Conservation (phyloP, 306 rosid species). For the Hippophae rhamnoides region DNA sequence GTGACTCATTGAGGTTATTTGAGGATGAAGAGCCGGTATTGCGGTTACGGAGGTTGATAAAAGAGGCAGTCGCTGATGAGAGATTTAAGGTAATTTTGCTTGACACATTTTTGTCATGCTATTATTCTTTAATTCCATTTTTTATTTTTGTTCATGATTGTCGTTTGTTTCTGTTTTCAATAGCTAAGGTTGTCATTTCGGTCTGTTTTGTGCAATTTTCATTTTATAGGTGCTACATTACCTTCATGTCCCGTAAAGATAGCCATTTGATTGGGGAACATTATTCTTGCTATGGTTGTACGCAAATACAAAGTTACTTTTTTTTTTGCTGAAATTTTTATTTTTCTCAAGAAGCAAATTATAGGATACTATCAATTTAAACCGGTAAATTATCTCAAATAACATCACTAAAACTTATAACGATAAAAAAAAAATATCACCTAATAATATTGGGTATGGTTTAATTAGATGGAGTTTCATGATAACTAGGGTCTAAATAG, state of each 20-base stretch:
- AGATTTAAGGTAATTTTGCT: slow-evolving; percentile 52
- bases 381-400: too few relatives aligned
- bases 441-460: too few relatives aligned
- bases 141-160: background rate
- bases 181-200: background rate
- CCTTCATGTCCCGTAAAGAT: too few relatives aligned
- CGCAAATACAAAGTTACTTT: background rate
- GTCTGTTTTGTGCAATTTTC: too few relatives aligned
- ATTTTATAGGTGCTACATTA: too few relatives aligned
- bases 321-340: background rate
- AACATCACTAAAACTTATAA: too few relatives aligned
- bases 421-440: too few relatives aligned
- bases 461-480: too few relatives aligned
- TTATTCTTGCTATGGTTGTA: background rate
- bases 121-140: background rate
- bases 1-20: slow-evolving; percentile 65
- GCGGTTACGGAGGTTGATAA: slow-evolving; percentile 52
- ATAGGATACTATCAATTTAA: too few relatives aligned
- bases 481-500: too few relatives aligned
- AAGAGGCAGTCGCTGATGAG: slow-evolving; percentile 71
- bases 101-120: background rate
- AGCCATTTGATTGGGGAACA: background rate
- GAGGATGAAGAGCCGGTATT: slow-evolving; percentile 85
- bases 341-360: background rate
- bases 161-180: background rate